Percentiles rank a stretch among this genome's conserved stretches.
phyloP scores from a whole-genome alignment of 2,329 filamentous ascomycete species.

The Golovinomyces cichoracearum region DNA sequence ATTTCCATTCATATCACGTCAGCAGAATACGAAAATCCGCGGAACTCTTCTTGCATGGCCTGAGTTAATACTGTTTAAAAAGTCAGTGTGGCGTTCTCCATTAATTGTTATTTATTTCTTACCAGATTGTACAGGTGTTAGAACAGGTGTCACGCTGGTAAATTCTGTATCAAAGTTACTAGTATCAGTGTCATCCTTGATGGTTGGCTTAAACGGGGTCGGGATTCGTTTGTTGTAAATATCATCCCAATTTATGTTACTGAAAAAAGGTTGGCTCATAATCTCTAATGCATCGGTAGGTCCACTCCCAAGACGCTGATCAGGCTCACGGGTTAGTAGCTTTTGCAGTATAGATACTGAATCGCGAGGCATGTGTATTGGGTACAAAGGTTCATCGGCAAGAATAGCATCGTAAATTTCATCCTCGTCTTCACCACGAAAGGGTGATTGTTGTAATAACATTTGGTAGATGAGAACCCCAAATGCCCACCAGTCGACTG shows the following conservation, averaged over 20 bases:
- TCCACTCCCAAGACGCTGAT: constrained; percentile 72
- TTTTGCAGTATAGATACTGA: constrained; percentile 96
- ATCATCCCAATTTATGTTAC: constrained; percentile 95
- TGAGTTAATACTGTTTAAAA: constrained; percentile 54
- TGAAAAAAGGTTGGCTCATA: constrained; percentile 97
- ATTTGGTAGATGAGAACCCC: constrained; percentile 98
- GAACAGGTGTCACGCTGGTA: constrained; percentile 87
- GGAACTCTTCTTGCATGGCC: constrained; percentile 98
- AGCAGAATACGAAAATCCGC: constrained; percentile 66
- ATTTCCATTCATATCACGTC: constrained; percentile 14
- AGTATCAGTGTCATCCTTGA: constrained; percentile 86
- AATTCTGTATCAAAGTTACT: constrained; percentile 99
- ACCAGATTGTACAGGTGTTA: constrained; percentile 94
- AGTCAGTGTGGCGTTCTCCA: constrained; percentile 1
- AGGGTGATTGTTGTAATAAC: constrained; percentile 94
- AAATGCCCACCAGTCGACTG: constrained; percentile 99
- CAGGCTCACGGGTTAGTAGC: constrained; percentile 80
- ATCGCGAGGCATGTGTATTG: constrained; percentile 95
- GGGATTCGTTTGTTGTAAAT: constrained; percentile 85
- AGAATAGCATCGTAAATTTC: constrained; percentile 98
- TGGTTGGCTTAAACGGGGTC: constrained; percentile 69
- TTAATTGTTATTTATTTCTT: no score
- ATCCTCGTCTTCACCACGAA: constrained; percentile 95
- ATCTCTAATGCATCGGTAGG: constrained; percentile 95
- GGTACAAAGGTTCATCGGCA: constrained; percentile 87